Percentiles rank a stretch among this genome's conserved stretches.
Evolutionary conservation across 2,329 filamentous ascomycete species (phyloP).

Genomic region (Rutstroemia sp.): DNA sequence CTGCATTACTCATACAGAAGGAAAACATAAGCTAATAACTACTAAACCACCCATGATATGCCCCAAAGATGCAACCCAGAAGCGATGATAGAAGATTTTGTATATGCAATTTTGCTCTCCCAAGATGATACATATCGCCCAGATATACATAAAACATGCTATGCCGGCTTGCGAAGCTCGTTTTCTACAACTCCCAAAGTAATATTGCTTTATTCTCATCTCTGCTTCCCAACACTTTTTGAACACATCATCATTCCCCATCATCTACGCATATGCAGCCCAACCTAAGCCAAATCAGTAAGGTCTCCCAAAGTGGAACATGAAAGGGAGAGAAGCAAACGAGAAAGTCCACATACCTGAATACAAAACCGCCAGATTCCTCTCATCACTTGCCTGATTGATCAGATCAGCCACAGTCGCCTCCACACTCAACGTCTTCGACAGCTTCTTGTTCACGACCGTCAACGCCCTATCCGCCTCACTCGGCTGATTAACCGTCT

Average conservation of each 20-base stretch:
- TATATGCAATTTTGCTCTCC: too few species aligned
- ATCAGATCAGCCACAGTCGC: slow-evolving; percentile 97
- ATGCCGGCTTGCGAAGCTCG: too few species aligned
- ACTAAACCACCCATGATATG: too few species aligned
- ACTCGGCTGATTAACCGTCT: slow-evolving; percentile 50
- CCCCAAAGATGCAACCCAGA: too few species aligned
- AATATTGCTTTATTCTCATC: too few species aligned
- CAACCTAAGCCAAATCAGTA: slow-evolving; percentile 33
- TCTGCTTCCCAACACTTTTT: too few species aligned
- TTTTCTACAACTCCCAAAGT: too few species aligned
- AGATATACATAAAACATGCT: too few species aligned
- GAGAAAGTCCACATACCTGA: slow-evolving; percentile 35
- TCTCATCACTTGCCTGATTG: slow-evolving; percentile 88
- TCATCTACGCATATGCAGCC: slow-evolving; percentile 40
- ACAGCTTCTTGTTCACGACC: slow-evolving; percentile 92
- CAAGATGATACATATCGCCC: too few species aligned
- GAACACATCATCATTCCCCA: not conserved
- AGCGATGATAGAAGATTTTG: too few species aligned
- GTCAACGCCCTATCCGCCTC: slow-evolving; percentile 90
- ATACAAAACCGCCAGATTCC: slow-evolving; percentile 85
- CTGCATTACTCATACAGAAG: too few species aligned
- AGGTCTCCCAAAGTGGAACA: not conserved
- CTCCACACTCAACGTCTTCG: slow-evolving; percentile 85
- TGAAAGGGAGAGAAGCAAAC: not conserved
- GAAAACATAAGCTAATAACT: too few species aligned